phyloP scores from a whole-genome alignment of 1,139 yeast species.

The Candida mesenterica region DNA sequence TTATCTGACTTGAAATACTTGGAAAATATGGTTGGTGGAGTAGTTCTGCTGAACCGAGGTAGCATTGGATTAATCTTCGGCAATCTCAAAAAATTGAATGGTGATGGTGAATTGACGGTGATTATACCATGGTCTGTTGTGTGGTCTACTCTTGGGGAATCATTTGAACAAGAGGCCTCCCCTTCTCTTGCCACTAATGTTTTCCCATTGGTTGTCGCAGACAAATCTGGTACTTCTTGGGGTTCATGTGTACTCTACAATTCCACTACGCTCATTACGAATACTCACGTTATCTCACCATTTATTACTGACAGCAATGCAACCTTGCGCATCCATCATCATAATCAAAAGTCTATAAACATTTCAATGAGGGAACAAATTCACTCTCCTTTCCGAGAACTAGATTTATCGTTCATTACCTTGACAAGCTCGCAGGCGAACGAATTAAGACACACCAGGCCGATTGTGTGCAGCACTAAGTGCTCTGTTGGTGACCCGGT shows the following conservation, averaged over 20 bases:
- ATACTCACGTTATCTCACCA: slow-evolving; percentile 35
- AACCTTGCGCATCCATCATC: slow-evolving; percentile 10
- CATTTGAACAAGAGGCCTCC: neutral
- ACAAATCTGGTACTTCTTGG: slow-evolving; percentile 22
- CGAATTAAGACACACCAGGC: slow-evolving; percentile 2
- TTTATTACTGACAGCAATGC: slow-evolving; percentile 12
- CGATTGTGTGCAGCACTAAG: slow-evolving; percentile 10
- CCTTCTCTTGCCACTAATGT: slow-evolving; percentile 7
- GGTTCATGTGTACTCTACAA: slow-evolving; percentile 36
- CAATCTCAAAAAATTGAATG: slow-evolving; percentile 46
- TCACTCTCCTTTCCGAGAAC: slow-evolving; percentile 26
- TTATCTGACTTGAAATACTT: slow-evolving; percentile 55
- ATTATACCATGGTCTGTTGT: slow-evolving; percentile 50
- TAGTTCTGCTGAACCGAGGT: slow-evolving; percentile 23
- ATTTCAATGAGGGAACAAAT: slow-evolving; percentile 15
- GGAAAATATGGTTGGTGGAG: slow-evolving; percentile 67
- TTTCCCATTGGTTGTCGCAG: slow-evolving; percentile 14
- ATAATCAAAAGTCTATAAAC: slow-evolving; percentile 1
- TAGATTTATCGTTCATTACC: slow-evolving; percentile 39
- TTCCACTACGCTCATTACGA: slow-evolving; percentile 30
- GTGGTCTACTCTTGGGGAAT: slow-evolving; percentile 8
- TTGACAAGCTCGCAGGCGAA: slow-evolving; percentile 10
- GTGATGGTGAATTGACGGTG: slow-evolving; percentile 59
- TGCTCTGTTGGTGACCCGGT: slow-evolving; percentile 37
- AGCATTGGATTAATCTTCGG: slow-evolving; percentile 58